Percentiles rank a stretch among this genome's conserved stretches.
These are phyloP conservation scores for Helicocarpus griseus DNA, from an alignment of 2,329 filamentous ascomycete species.

Conservation along the genomic window DNA sequence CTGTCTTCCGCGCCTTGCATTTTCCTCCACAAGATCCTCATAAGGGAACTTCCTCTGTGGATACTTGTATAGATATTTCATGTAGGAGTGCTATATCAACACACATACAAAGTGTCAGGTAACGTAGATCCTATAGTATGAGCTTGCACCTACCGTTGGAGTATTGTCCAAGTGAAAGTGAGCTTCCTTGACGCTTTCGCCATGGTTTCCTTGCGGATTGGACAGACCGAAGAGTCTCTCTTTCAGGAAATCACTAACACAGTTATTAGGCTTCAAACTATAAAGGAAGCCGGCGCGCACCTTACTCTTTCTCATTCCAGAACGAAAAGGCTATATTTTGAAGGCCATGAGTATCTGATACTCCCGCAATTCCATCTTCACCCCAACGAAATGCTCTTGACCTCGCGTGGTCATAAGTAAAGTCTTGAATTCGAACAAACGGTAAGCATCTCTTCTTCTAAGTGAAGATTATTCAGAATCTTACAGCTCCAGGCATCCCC, in stretches of 20 bases:
- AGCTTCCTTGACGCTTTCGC: slow-evolving; percentile 91
- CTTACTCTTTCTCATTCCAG: slow-evolving; percentile 94
- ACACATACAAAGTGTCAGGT: slow-evolving; percentile 22
- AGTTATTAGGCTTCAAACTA: neutral
- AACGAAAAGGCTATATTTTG: slow-evolving; percentile 94
- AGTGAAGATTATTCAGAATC: slow-evolving; percentile 29
- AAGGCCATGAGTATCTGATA: slow-evolving; percentile 82
- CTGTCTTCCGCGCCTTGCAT: slow-evolving; percentile 62
- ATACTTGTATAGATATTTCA: slow-evolving; percentile 98
- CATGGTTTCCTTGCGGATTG: slow-evolving; percentile 94
- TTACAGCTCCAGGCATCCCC: slow-evolving; percentile 94
- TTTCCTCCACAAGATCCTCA: slow-evolving; percentile 75
- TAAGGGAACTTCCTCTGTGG: slow-evolving; percentile 89
- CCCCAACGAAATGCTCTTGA: slow-evolving; percentile 90
- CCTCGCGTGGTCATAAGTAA: slow-evolving; percentile 84
- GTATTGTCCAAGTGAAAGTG: slow-evolving; percentile 97
- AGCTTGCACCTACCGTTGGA: slow-evolving; percentile 46
- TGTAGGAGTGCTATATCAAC: slow-evolving; percentile 74
- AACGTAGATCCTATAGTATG: slow-evolving; percentile 11
- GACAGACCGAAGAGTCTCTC: slow-evolving; percentile 91
- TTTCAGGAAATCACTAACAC: slow-evolving; percentile 74
- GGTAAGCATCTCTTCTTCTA: neutral
- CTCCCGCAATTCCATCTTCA: slow-evolving; percentile 92
- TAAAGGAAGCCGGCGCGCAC: slow-evolving; percentile 7
- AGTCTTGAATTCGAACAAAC: slow-evolving; percentile 49